phyloP scores from a whole-genome alignment of 1,284 basidiomycete genomes.

The Boletus calvinii region DNA sequence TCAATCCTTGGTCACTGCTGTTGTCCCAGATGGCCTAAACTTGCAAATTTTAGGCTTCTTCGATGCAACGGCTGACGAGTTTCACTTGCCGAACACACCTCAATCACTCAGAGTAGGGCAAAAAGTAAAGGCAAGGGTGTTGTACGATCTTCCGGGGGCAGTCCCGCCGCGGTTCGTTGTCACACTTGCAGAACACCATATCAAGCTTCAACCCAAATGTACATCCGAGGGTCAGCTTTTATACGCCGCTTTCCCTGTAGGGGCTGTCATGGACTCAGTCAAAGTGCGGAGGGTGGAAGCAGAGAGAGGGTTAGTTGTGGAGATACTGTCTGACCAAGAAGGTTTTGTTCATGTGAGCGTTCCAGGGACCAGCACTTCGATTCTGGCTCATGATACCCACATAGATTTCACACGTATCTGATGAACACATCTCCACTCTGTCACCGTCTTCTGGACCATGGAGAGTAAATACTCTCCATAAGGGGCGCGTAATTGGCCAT shows the following conservation, averaged over 20 bases:
- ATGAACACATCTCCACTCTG: slow-evolving; percentile 84
- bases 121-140: slow-evolving; percentile 85
- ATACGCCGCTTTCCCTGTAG: slow-evolving; percentile 68
- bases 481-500: slow-evolving; percentile 88
- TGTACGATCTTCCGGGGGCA: slow-evolving; percentile 76
- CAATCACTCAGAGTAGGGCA: slow-evolving; percentile 75
- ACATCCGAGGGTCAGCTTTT: slow-evolving; percentile 36
- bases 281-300: slow-evolving; percentile 74
- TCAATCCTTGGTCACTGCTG: slow-evolving; percentile 81
- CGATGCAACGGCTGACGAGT: slow-evolving; percentile 85
- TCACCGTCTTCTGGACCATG: slow-evolving; percentile 72
- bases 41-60: slow-evolving; percentile 94
- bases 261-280: slow-evolving; percentile 68
- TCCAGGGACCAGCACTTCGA: not conserved
- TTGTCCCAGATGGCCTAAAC: slow-evolving; percentile 80
- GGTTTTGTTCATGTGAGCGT: slow-evolving; percentile 84
- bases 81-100: slow-evolving; percentile 64
- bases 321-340: slow-evolving; percentile 60
- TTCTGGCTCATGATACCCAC: slow-evolving; percentile 6
- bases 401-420: slow-evolving; percentile 92
- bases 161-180: slow-evolving; percentile 82
- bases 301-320: slow-evolving; percentile 80
- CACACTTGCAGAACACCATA: slow-evolving; percentile 71
- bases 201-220: slow-evolving; percentile 49
- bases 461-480: slow-evolving; percentile 78